Percentiles rank a stretch among this genome's conserved stretches.
These are phyloP conservation scores for Pseudocercospora cruenta DNA, from an alignment of 2,329 filamentous ascomycete genomes.

Conservation along the genomic window DNA sequence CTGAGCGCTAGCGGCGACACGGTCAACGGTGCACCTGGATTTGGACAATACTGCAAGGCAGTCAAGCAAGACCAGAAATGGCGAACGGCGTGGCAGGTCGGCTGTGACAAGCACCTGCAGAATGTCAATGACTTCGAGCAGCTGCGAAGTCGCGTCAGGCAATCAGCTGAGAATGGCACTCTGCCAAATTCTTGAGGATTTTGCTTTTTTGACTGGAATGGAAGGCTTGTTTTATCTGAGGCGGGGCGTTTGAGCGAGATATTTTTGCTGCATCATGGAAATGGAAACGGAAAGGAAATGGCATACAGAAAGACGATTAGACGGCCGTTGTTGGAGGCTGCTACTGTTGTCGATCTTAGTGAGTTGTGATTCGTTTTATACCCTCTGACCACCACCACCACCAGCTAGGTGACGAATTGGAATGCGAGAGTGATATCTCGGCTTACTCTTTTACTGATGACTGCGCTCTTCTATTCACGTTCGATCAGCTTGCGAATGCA, in stretches of 20 bases:
- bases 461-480: not conserved
- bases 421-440: not conserved
- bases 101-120: constrained; percentile 63
- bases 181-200: constrained; percentile 26
- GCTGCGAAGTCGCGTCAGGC: constrained; percentile 47
- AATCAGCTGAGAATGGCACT: constrained; percentile 25
- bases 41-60: constrained; percentile 62
- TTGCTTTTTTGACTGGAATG: not conserved
- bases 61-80: constrained; percentile 68
- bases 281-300: not conserved
- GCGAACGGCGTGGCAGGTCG: constrained; percentile 62
- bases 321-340: constrained; percentile 6
- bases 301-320: constrained; percentile 6
- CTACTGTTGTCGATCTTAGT: not conserved
- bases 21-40: constrained; percentile 45
- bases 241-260: not conserved
- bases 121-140: constrained; percentile 63
- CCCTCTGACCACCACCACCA: not conserved
- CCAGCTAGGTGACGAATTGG: not conserved
- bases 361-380: not conserved
- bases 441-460: not conserved
- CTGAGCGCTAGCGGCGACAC: constrained; percentile 50
- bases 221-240: no score
- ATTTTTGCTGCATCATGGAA: not conserved
- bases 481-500: no score